Evolutionary conservation across 1,139 yeast species (phyloP).

Genomic region (Sugiyamaella neomexicana): DNA sequence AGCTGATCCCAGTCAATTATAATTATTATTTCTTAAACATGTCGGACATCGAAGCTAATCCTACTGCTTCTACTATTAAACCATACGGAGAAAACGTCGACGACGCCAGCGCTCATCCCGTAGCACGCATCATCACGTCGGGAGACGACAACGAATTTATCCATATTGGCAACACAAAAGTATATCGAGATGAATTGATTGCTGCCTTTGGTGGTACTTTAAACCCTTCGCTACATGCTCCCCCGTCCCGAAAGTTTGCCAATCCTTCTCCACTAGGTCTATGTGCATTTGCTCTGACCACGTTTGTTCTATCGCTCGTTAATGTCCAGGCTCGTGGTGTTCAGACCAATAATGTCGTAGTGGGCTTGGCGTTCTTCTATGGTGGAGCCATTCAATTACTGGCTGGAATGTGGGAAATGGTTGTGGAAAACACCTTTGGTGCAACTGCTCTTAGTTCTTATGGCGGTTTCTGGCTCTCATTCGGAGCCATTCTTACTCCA

Average conservation of each 20-base stretch:
- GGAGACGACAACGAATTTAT: slow-evolving; percentile 55
- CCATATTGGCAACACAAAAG: slow-evolving; percentile 71
- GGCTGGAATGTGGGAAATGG: slow-evolving; percentile 77
- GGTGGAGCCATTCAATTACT: slow-evolving; percentile 75
- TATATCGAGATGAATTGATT: slow-evolving; percentile 57
- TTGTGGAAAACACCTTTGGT: slow-evolving; percentile 78
- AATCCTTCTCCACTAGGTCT: slow-evolving; percentile 91
- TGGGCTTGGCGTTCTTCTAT: slow-evolving; percentile 79
- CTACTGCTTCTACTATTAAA: no score
- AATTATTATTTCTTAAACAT: background rate
- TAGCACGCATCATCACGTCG: slow-evolving; percentile 32
- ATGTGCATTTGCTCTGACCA: slow-evolving; percentile 78
- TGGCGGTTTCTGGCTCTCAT: slow-evolving; percentile 87
- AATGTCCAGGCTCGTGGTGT: slow-evolving; percentile 62
- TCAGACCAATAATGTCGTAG: slow-evolving; percentile 50
- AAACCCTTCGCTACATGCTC: slow-evolving; percentile 60
- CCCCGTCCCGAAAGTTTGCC: slow-evolving; percentile 69
- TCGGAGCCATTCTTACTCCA: slow-evolving; percentile 66
- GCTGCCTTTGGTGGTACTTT: slow-evolving; percentile 71
- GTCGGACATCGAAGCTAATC: slow-evolving; percentile 17
- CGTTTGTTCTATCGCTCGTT: slow-evolving; percentile 70
- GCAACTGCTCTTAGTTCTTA: slow-evolving; percentile 76
- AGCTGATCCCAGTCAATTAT: no score
- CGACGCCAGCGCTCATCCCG: background rate
- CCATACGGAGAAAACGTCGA: slow-evolving; percentile 10